Evolutionary conservation across 1,284 basidiomycete genomes (phyloP).

Genomic region (Xanthoconium separans): DNA sequence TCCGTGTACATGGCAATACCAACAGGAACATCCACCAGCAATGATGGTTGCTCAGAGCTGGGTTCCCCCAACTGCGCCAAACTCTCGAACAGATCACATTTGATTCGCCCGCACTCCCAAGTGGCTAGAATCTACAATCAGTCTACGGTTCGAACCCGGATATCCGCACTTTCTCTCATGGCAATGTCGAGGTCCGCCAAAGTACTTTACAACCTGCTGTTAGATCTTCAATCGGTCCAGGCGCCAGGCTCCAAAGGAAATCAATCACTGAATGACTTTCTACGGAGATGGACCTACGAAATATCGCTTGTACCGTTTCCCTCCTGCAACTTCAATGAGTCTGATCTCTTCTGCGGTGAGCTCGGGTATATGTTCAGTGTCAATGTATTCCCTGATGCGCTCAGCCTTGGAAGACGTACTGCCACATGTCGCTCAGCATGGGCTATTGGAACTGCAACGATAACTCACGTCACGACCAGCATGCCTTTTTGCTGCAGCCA

Average conservation of each 20-base stretch:
- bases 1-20: too few species aligned
- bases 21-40: too few species aligned
- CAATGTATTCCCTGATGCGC: conserved; percentile 68
- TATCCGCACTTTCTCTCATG: too few species aligned
- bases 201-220: too few species aligned
- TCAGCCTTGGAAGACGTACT: conserved; percentile 74
- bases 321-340: conserved; percentile 61
- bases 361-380: conserved; percentile 51
- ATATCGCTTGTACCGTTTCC: conserved; percentile 53
- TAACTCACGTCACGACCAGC: conserved; percentile 67
- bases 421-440: conserved; percentile 3
- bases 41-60: too few species aligned
- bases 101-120: too few species aligned
- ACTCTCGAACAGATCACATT: too few species aligned
- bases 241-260: conserved; percentile 9
- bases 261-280: conserved; percentile 2
- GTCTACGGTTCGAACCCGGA: too few species aligned
- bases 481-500: conserved; percentile 60
- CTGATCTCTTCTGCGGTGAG: conserved; percentile 61
- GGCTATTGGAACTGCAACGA: neutral
- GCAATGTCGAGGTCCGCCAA: too few species aligned
- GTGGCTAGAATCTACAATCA: too few species aligned
- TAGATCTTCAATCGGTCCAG: too few species aligned
- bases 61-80: too few species aligned
- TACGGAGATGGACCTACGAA: conserved; percentile 19